phyloP scores from a whole-genome alignment of 352 stramenopile species.

The Phytophthora cajani region DNA sequence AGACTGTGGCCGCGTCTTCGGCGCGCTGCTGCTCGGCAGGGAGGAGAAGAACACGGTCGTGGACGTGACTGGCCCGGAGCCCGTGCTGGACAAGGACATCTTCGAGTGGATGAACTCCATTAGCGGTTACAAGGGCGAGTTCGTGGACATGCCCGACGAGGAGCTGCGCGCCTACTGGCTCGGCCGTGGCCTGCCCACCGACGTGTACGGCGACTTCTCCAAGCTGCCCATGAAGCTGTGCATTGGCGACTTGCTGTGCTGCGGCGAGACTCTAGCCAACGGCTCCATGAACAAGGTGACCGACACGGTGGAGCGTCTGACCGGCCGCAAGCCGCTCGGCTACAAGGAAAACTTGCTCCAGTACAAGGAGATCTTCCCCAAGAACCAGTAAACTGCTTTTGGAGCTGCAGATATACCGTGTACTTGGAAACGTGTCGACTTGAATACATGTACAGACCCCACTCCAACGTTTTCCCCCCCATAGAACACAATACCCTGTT shows the following conservation, averaged over 20 bases:
- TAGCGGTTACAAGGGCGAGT: constrained; percentile 35
- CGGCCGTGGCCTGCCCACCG: constrained; percentile 23
- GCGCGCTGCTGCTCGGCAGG: constrained; percentile 27
- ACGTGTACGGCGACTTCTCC: constrained; percentile 37
- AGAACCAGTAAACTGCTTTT: constrained; percentile 6
- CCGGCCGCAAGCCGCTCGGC: constrained; percentile 28
- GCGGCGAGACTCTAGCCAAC: constrained; percentile 36
- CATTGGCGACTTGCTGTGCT: constrained; percentile 38
- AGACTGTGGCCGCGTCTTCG: constrained; percentile 28
- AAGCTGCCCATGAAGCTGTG: constrained; percentile 35
- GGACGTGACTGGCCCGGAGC: constrained; percentile 30
- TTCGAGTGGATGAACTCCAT: constrained; percentile 35
- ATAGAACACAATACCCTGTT: too few relatives aligned
- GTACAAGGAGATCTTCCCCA: constrained; percentile 34
- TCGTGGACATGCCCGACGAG: constrained; percentile 38
- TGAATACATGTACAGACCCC: too few relatives aligned
- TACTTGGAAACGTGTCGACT: constrained; percentile 2
- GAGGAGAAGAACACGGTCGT: constrained; percentile 35
- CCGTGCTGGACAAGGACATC: constrained; percentile 31
- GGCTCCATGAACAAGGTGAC: constrained; percentile 34
- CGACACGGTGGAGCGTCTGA: constrained; percentile 34
- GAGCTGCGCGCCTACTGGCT: constrained; percentile 37
- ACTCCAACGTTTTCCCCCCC: too few relatives aligned
- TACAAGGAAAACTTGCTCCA: constrained; percentile 31
- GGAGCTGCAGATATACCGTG: neutral